Base-by-base conservation (phyloP, 1,284 basidiomycete genomes). In the Kwoniella shivajii region DNA sequence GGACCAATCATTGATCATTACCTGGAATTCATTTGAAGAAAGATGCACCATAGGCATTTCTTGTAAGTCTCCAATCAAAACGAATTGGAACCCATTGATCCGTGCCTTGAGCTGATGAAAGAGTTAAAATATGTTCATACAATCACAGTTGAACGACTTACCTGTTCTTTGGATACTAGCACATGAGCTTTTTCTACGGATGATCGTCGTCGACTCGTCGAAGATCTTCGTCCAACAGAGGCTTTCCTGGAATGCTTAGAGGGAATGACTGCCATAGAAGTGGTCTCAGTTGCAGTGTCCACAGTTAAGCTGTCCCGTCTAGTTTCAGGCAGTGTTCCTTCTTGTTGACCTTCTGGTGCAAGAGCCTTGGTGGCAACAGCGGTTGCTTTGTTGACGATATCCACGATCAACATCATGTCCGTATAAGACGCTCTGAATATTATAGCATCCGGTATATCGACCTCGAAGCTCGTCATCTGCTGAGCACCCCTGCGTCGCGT, bases 1-100 rank as follows among this genome's bases (percentile, higher is more conserved):
- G 0, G 94, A 92, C 96, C 96, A 99, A 74, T 99, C 94, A 64
- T 88, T 88, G 2, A 89, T 87, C 27, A 83, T 84, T 30, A 95
- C 76, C n/a, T 84, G 83, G 78, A 98, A 97, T 14, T 90, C 86
- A 67, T 88, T 90, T 18, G 94, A 82, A 66, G 87, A 88, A 31
- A 99, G 76, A 75, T 99, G 92, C 22, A 99, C 80, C 80, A 98
- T 85, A 0, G 96, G 96, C 68, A 98, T 88, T 68, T 98, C 94
- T 69, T 99, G 90, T 57, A 92, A 78, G 75, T 99, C 96, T 3
- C 95, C 92, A 59, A 99, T 96, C 31, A 99, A 81, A 45, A 99
- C 86, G 30, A 99, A 80, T 61, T 94, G 89, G 78, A 99, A 88
- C 3, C 95, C 95, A 60, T 94, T 90, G 59, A 95, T 84, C 0